Evolutionary conservation across 139 green algal genomes (phyloP).

Genomic region (Coelastrella sp.): DNA sequence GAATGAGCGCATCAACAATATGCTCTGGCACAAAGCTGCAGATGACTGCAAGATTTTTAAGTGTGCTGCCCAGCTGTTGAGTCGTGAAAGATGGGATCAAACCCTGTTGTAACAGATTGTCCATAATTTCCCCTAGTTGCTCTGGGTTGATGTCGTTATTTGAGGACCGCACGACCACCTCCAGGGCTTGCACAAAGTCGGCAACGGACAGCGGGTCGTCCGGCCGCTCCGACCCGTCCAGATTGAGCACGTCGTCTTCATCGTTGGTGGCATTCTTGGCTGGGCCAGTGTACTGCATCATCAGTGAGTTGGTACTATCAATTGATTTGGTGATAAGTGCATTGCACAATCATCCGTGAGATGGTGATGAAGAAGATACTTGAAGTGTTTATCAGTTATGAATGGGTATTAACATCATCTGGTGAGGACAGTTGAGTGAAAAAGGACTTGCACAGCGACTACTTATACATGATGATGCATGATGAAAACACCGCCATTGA

Average conservation of each 20-base stretch:
- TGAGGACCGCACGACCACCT: neutral
- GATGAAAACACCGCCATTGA: too few species aligned
- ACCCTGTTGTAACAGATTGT: neutral
- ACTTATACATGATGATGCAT: too few species aligned
- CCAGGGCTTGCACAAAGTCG: slow-evolving; percentile 29
- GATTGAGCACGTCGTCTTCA: neutral
- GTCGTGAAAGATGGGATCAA: neutral
- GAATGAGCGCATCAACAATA: neutral
- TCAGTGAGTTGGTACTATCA: neutral
- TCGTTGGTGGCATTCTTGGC: neutral
- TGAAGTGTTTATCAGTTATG: too few species aligned
- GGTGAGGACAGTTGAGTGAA: too few species aligned
- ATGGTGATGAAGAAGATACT: too few species aligned
- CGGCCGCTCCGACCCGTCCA: neutral
- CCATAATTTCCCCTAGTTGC: neutral
- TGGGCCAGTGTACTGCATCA: neutral
- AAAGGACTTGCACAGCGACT: too few species aligned
- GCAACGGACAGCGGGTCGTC: neutral
- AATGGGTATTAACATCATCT: too few species aligned
- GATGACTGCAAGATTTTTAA: slow-evolving; percentile 22
- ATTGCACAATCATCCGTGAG: neutral
- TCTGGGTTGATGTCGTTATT: slow-evolving; percentile 20
- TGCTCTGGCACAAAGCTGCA: neutral
- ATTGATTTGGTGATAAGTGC: neutral
- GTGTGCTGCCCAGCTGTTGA: neutral